phyloP scores from a whole-genome alignment of 2,329 filamentous ascomycete genomes.

The Penicillium verrucosum region DNA sequence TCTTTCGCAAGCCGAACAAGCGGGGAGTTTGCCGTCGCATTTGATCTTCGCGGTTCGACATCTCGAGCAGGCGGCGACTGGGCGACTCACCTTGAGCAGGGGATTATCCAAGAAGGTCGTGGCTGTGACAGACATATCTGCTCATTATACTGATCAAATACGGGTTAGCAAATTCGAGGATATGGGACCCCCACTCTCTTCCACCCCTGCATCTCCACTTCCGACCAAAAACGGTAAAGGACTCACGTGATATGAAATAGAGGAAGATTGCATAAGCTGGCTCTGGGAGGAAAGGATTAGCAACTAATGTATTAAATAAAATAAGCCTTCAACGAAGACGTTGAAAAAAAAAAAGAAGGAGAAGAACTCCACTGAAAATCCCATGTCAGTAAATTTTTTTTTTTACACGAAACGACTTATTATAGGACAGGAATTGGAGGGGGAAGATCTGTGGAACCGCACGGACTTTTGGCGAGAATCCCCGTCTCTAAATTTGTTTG shows the following conservation, averaged over 20 bases:
- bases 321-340: neutral
- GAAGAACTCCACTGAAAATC: no score
- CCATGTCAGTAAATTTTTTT: neutral
- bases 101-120: conserved; percentile 40
- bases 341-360: neutral
- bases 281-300: conserved; percentile 1
- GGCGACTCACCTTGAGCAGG: conserved; percentile 62
- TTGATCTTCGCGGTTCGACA: conserved; percentile 93
- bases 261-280: conserved; percentile 7
- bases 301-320: neutral
- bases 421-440: neutral
- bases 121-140: conserved; percentile 31
- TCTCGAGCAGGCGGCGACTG: conserved; percentile 75
- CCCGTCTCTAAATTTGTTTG: neutral
- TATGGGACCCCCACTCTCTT: neutral
- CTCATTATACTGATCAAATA: conserved; percentile 18
- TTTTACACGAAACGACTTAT: neutral
- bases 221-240: neutral
- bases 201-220: neutral
- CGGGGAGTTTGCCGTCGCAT: conserved; percentile 94
- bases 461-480: neutral
- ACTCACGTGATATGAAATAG: conserved; percentile 14
- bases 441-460: neutral
- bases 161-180: neutral
- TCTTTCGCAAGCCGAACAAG: conserved; percentile 92